Evolutionary conservation across 768 basidiomycete genomes (phyloP).

Genomic region (Nevesoporus exiguus): DNA sequence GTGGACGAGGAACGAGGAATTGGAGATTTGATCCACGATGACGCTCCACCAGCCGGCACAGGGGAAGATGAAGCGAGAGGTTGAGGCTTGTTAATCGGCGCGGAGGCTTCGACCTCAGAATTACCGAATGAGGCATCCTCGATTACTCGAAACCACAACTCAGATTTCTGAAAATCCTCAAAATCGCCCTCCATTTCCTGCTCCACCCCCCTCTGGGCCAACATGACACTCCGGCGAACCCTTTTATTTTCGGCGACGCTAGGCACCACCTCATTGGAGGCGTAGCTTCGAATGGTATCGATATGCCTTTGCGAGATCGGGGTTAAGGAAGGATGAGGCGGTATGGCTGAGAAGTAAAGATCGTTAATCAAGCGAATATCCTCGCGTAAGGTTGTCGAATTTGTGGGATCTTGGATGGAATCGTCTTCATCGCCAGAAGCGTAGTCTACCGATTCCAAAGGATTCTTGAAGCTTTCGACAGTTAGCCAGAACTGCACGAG

Average conservation of each 20-base stretch:
- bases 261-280: constrained; percentile 44
- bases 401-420: constrained; percentile 52
- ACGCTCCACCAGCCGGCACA: not conserved
- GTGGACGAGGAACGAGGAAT: constrained; percentile 37
- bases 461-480: constrained; percentile 97
- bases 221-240: constrained; percentile 75
- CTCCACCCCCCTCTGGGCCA: constrained; percentile 83
- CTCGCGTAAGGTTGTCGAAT: constrained; percentile 66
- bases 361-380: constrained; percentile 90
- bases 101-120: constrained; percentile 4
- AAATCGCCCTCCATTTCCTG: constrained; percentile 91
- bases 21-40: constrained; percentile 8
- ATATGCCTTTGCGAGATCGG: constrained; percentile 70
- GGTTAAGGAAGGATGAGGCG: constrained; percentile 55
- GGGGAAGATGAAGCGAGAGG: constrained; percentile 12
- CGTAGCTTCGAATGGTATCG: constrained; percentile 66
- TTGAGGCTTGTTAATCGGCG: constrained; percentile 1
- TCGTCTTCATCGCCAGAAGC: constrained; percentile 59
- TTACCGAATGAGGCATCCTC: constrained; percentile 53
- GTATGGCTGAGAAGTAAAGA: constrained; percentile 70
- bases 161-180: constrained; percentile 81
- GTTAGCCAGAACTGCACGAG: constrained; percentile 97
- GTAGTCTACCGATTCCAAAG: constrained; percentile 76
- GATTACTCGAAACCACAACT: constrained; percentile 89
- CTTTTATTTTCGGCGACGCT: constrained; percentile 42